These are phyloP conservation scores for Pseudopyricularia cyperi DNA, from an alignment of 2,329 filamentous ascomycete genomes.

Conservation along the genomic window DNA sequence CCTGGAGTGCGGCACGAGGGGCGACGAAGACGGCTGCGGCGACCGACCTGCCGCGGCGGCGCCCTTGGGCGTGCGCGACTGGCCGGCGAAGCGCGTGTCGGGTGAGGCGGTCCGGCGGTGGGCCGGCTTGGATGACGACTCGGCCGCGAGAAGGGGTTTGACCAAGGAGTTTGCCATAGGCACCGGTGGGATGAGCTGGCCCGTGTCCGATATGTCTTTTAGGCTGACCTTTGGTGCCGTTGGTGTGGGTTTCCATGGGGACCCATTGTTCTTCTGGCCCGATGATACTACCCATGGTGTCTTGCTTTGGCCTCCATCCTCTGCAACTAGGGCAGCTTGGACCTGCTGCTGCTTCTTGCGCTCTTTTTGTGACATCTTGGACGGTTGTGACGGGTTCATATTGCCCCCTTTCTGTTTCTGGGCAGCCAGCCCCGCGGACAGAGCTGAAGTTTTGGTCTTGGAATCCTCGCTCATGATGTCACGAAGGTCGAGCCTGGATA, in stretches of 20 bases:
- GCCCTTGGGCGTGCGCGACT: conserved; percentile 23
- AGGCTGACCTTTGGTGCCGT: neutral
- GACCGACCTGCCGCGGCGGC: neutral
- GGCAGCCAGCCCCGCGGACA: conserved; percentile 40
- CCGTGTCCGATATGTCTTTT: neutral
- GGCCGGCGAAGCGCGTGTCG: conserved; percentile 50
- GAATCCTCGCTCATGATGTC: conserved; percentile 59
- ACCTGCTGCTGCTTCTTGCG: conserved; percentile 61
- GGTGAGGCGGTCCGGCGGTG: conserved; percentile 42
- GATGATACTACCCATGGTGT: neutral
- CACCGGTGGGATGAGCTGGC: neutral
- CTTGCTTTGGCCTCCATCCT: conserved; percentile 7
- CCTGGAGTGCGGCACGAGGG: conserved; percentile 45
- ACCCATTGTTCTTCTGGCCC: neutral
- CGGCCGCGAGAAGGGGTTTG: conserved; percentile 30
- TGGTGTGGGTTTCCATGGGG: conserved; percentile 4
- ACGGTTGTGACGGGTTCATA: neutral
- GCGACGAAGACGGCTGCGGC: conserved; percentile 10
- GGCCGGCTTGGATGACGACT: conserved; percentile 23
- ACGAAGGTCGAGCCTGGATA: conserved; percentile 57
- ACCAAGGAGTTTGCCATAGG: conserved; percentile 15
- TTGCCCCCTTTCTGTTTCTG: conserved; percentile 28
- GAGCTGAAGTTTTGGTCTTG: conserved; percentile 29
- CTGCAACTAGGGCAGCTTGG: conserved; percentile 25
- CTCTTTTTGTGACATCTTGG: conserved; percentile 81